Percentiles rank a stretch among this genome's conserved stretches.
phyloP scores from a whole-genome alignment of 768 basidiomycete genomes.

The Tremella mesenterica region DNA sequence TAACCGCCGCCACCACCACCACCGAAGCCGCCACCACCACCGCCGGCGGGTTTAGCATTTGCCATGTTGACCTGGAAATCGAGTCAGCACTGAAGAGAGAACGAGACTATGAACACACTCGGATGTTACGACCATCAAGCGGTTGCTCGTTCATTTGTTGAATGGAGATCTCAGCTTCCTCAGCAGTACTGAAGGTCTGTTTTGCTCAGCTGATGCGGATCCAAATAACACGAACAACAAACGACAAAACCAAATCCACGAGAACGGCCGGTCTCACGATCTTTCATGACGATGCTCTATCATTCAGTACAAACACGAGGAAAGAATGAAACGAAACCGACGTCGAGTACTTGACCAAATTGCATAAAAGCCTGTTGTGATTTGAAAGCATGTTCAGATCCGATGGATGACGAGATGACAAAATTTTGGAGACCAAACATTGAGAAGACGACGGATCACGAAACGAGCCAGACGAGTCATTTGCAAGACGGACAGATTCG shows the following conservation, averaged over 20 bases:
- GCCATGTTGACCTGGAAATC: slow-evolving; percentile 52
- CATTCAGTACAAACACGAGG: slow-evolving; percentile 10
- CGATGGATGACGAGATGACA: neutral
- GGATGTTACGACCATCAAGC: slow-evolving; percentile 84
- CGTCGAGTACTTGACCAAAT: slow-evolving; percentile 80
- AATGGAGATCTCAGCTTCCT: slow-evolving; percentile 75
- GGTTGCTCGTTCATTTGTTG: slow-evolving; percentile 72
- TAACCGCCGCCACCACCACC: slow-evolving; percentile 17
- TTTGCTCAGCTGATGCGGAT: neutral
- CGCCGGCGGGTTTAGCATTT: slow-evolving; percentile 44
- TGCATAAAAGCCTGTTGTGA: slow-evolving; percentile 65
- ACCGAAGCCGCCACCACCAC: slow-evolving; percentile 34
- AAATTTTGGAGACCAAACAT: neutral
- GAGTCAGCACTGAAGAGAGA: neutral
- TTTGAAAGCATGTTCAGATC: neutral
- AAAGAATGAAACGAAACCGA: slow-evolving; percentile 53
- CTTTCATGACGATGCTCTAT: slow-evolving; percentile 95
- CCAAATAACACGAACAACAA: slow-evolving; percentile 20
- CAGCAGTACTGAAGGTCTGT: slow-evolving; percentile 43
- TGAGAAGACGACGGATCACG: neutral
- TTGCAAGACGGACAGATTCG: slow-evolving; percentile 12
- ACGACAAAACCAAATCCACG: slow-evolving; percentile 95
- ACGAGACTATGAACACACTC: slow-evolving; percentile 44
- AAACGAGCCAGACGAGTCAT: slow-evolving; percentile 1
- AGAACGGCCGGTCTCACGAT: slow-evolving; percentile 93